These are phyloP conservation scores for Backusella tuberculispora DNA, from an alignment of 192 early-diverging fungal genomes.

Conservation along the genomic window DNA sequence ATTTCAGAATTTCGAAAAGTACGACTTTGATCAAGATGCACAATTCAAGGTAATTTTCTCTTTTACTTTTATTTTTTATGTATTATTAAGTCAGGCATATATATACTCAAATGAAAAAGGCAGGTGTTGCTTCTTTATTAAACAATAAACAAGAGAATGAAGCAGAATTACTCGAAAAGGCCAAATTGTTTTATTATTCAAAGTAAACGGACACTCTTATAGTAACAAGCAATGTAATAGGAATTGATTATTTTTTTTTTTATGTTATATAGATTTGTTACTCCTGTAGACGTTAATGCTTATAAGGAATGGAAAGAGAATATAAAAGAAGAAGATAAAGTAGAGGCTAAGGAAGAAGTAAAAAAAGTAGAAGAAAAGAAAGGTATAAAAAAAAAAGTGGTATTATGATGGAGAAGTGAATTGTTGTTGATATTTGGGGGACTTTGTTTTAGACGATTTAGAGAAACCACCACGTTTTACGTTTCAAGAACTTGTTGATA, in stretches of 20 bases:
- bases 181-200: conserved; percentile 50
- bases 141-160: conserved; percentile 32
- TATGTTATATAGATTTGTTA: conserved; percentile 32
- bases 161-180: conserved; percentile 38
- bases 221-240: background rate
- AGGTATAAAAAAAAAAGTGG: background rate
- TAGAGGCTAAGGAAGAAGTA: background rate
- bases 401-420: background rate
- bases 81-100: background rate
- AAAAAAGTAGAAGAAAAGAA: background rate
- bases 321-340: conserved; percentile 7
- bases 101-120: conserved; percentile 23
- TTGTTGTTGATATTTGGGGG: background rate
- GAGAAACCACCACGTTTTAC: conserved; percentile 31
- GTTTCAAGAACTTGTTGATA: conserved; percentile 48
- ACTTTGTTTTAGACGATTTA: background rate
- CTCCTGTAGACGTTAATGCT: conserved; percentile 37
- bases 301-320: conserved; percentile 41
- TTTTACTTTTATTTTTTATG: no score
- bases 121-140: conserved; percentile 42
- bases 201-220: conserved; percentile 34
- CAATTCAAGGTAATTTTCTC: conserved; percentile 40
- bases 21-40: conserved; percentile 46
- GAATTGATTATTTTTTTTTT: background rate
- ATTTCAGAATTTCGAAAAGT: conserved; percentile 40